Percentiles rank a stretch among this genome's conserved stretches.
These are phyloP conservation scores for Chytridium lagenaria DNA, from an alignment of 371 early-diverging fungal genomes.

Conservation along the genomic window DNA sequence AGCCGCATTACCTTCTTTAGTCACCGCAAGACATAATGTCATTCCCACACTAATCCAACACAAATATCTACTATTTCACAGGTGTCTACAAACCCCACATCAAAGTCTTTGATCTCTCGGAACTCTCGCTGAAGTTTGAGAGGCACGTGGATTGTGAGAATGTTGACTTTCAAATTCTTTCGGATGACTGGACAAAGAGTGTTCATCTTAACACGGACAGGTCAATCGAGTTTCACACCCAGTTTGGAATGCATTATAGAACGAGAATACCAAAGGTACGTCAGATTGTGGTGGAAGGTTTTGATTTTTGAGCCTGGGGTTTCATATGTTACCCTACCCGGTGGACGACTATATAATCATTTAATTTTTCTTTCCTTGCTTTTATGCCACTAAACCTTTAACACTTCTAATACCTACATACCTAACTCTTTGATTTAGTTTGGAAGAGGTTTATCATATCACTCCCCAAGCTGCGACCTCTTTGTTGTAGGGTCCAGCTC, in stretches of 20 bases:
- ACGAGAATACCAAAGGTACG: conserved; percentile 94
- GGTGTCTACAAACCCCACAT: conserved; percentile 98
- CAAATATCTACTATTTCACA: too few species aligned
- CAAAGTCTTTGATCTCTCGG: conserved; percentile 90
- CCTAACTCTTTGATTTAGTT: too few species aligned
- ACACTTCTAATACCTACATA: too few species aligned
- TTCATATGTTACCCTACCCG: too few species aligned
- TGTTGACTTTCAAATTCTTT: conserved; percentile 75
- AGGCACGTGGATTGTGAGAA: conserved; percentile 96
- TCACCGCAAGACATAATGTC: too few species aligned
- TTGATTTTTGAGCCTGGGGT: too few species aligned
- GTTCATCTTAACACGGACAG: conserved; percentile 93
- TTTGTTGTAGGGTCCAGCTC: conserved; percentile 80
- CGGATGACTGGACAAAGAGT: conserved; percentile 98
- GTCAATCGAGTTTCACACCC: conserved; percentile 96
- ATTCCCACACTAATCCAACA: too few species aligned
- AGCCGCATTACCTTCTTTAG: too few species aligned
- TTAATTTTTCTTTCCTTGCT: conserved; percentile 9
- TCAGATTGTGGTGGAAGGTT: too few species aligned
- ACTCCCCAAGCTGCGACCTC: conserved; percentile 91
- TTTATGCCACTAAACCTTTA: too few species aligned
- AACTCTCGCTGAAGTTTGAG: conserved; percentile 97
- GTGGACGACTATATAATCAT: not conserved
- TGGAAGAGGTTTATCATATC: conserved; percentile 92
- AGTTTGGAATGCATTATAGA: conserved; percentile 93